Evolutionary conservation across 2,329 filamentous ascomycete species (phyloP).

Genomic region (Pseudogymnoascus sp.): DNA sequence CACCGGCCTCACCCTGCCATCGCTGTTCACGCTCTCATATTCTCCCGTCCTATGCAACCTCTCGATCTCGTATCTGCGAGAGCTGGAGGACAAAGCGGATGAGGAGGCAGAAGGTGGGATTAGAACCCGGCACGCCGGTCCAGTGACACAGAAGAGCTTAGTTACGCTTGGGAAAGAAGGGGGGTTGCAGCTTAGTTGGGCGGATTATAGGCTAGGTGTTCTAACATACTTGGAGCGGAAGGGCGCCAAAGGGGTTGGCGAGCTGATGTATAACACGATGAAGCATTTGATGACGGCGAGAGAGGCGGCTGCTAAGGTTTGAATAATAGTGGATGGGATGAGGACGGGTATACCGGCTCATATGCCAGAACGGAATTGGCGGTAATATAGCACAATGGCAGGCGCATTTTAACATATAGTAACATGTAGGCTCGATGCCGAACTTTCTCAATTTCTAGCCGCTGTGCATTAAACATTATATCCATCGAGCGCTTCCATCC

Average conservation of each 20-base stretch:
- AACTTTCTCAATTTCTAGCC: background rate
- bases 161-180: slow-evolving; percentile 53
- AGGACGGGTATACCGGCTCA: background rate
- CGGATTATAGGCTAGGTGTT: slow-evolving; percentile 66
- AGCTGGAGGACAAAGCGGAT: slow-evolving; percentile 48
- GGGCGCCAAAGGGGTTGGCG: slow-evolving; percentile 56
- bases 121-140: slow-evolving; percentile 50
- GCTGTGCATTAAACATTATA: slow-evolving; percentile 9
- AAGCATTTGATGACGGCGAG: slow-evolving; percentile 52
- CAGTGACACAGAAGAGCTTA: slow-evolving; percentile 61
- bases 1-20: slow-evolving; percentile 37
- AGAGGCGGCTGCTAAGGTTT: slow-evolving; percentile 27
- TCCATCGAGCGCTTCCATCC: background rate
- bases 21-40: slow-evolving; percentile 50
- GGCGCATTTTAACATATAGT: background rate
- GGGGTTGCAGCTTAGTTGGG: slow-evolving; percentile 60
- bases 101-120: slow-evolving; percentile 37
- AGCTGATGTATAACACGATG: slow-evolving; percentile 74
- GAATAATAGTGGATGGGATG: background rate
- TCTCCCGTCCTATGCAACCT: slow-evolving; percentile 48
- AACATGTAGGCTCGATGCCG: background rate
- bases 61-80: slow-evolving; percentile 46
- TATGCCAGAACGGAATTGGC: background rate
- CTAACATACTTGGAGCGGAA: slow-evolving; percentile 56
- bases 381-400: background rate